Percentiles rank a stretch among this genome's conserved stretches.
Evolutionary conservation across 768 basidiomycete species (phyloP).

Genomic region (Termitomyces eurrhizus): DNA sequence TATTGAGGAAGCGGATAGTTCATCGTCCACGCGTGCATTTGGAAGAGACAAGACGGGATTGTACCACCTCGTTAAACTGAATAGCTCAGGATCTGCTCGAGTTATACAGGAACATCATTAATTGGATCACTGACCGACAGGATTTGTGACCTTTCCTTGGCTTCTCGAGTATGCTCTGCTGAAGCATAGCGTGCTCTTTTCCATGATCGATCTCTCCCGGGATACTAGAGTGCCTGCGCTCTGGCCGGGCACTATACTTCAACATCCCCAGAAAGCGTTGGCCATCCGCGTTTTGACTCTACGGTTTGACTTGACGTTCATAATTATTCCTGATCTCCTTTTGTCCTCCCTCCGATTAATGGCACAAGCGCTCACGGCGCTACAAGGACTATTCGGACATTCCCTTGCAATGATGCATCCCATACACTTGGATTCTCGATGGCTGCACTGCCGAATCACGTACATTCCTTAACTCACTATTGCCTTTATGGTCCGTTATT

Average conservation of each 20-base stretch:
- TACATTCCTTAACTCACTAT: slow-evolving; percentile 16
- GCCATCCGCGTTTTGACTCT: slow-evolving; percentile 15
- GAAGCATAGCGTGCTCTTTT: slow-evolving; percentile 18
- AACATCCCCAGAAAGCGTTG: slow-evolving; percentile 10
- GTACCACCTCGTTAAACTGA: neutral
- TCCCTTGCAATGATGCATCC: slow-evolving; percentile 20
- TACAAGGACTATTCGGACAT: slow-evolving; percentile 16
- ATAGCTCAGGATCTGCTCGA: slow-evolving; percentile 5
- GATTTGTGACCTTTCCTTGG: slow-evolving; percentile 15
- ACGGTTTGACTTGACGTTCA: slow-evolving; percentile 17
- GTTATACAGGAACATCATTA: slow-evolving; percentile 16
- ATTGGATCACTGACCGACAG: slow-evolving; percentile 13
- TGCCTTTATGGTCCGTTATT: slow-evolving; percentile 16
- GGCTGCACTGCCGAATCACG: slow-evolving; percentile 15
- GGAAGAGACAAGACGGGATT: neutral
- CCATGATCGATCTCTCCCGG: slow-evolving; percentile 14
- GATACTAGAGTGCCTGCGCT: slow-evolving; percentile 13
- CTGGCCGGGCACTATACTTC: slow-evolving; percentile 17
- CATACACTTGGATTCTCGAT: slow-evolving; percentile 19
- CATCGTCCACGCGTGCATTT: neutral
- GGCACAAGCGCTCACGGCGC: slow-evolving; percentile 13
- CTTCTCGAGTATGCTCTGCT: slow-evolving; percentile 13
- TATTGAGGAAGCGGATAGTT: neutral
- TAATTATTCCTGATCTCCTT: slow-evolving; percentile 18
- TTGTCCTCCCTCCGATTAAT: slow-evolving; percentile 14